Percentiles rank a stretch among this genome's conserved stretches.
Conservation (phyloP, 1,284 basidiomycete species). For the Somion occarium region DNA sequence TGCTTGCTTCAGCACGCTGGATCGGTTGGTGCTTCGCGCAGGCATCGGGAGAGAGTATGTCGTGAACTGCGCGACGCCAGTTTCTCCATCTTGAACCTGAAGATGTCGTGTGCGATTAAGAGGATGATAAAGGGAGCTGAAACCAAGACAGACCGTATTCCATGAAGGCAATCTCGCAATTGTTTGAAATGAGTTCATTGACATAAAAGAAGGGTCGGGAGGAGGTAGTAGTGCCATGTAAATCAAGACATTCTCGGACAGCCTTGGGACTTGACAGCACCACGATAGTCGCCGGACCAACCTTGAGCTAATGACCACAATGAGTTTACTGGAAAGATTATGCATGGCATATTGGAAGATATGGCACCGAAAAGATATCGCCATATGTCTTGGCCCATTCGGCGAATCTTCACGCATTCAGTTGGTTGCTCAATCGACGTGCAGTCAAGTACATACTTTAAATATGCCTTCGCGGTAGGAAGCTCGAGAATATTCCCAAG, state of each 20-base stretch:
- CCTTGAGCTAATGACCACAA: constrained; percentile 18
- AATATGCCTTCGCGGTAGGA: neutral
- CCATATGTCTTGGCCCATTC: constrained; percentile 6
- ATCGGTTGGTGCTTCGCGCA: neutral
- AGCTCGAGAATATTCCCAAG: neutral
- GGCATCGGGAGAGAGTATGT: neutral
- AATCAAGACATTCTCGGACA: constrained; percentile 27
- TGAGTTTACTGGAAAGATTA: no score
- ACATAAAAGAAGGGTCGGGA: constrained; percentile 23
- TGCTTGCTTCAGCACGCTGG: neutral
- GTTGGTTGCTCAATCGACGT: neutral
- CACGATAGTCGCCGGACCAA: constrained; percentile 21
- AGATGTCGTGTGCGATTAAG: no score
- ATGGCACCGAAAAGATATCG: no score
- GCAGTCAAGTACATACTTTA: neutral
- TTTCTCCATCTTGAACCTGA: neutral
- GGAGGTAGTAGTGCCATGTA: constrained; percentile 15
- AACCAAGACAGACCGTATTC: neutral
- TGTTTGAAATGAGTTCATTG: constrained; percentile 18
- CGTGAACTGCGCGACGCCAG: neutral
- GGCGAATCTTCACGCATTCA: neutral
- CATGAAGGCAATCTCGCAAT: constrained; percentile 11
- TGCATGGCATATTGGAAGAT: neutral
- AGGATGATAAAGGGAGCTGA: neutral
- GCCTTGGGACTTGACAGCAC: constrained; percentile 22